A percentile compares a stretch with the other conserved stretches of the same genome.
Evolutionary conservation across 2,329 filamentous ascomycete species (phyloP).

Genomic region (Pseudocercospora vitis): DNA sequence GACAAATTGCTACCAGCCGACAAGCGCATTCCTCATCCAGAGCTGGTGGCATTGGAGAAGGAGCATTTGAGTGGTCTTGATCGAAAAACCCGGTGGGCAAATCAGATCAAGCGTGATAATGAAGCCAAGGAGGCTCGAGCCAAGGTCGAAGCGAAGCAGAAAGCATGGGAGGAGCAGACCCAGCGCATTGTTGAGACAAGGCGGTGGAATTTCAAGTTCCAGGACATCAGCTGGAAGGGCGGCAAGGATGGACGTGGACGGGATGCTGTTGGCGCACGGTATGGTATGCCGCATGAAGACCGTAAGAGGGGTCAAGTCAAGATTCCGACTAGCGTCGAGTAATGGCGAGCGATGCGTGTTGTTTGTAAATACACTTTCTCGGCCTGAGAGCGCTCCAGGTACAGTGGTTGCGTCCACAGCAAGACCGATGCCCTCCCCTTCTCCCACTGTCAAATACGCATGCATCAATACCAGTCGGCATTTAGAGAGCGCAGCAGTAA

Average conservation of each 20-base stretch:
- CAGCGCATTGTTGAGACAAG: slow-evolving; percentile 48
- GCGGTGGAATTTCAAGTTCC: slow-evolving; percentile 62
- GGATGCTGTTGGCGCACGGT: slow-evolving; percentile 58
- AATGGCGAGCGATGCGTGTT: slow-evolving; percentile 5
- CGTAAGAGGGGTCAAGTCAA: slow-evolving; percentile 64
- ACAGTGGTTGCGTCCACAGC: too few relatives aligned
- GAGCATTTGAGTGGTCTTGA: slow-evolving; percentile 43
- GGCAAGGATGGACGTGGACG: slow-evolving; percentile 56
- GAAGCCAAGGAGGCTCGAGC: slow-evolving; percentile 40
- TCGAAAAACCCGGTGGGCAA: slow-evolving; percentile 46
- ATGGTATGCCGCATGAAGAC: slow-evolving; percentile 62
- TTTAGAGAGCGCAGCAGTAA: too few relatives aligned
- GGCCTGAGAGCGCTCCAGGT: too few relatives aligned
- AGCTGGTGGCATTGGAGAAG: slow-evolving; percentile 54
- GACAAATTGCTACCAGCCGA: slow-evolving; percentile 61
- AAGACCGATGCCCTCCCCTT: too few relatives aligned
- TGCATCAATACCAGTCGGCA: too few relatives aligned
- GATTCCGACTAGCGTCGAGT: slow-evolving; percentile 61
- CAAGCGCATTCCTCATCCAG: slow-evolving; percentile 63
- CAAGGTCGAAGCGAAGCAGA: slow-evolving; percentile 42
- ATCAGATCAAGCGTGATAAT: slow-evolving; percentile 42
- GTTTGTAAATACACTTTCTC: slow-evolving; percentile 1
- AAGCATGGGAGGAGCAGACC: slow-evolving; percentile 46
- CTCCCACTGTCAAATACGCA: too few relatives aligned
- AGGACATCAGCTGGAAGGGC: slow-evolving; percentile 57